Evolutionary conservation across 176 grass and related monocot species (phyloP).

Genomic region (Cenchrus purpureus): DNA sequence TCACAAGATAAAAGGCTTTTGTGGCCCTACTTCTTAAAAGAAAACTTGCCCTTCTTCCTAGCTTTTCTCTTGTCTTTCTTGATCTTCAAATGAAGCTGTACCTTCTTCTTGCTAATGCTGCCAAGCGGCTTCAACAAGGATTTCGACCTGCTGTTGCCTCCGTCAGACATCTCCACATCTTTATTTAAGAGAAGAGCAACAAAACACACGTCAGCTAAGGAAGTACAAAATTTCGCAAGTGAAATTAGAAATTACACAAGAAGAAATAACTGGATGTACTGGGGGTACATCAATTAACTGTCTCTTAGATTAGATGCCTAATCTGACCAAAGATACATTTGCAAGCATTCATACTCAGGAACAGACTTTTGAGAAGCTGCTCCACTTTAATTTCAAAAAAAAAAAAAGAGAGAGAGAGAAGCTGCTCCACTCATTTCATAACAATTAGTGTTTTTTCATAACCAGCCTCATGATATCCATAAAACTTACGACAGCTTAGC

Average conservation of each 20-base stretch:
- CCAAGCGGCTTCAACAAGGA: conserved; percentile 71
- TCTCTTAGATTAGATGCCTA: neutral
- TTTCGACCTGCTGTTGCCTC: conserved; percentile 47
- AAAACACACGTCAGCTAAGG: neutral
- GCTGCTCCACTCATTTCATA: neutral
- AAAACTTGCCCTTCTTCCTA: conserved; percentile 68
- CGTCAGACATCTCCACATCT: conserved; percentile 70
- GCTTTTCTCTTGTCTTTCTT: conserved; percentile 78
- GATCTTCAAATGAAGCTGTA: conserved; percentile 71
- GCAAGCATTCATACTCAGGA: neutral
- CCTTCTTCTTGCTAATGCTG: conserved; percentile 85
- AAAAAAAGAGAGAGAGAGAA: no score
- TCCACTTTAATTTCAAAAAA: no score
- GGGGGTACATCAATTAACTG: neutral
- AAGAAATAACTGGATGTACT: neutral
- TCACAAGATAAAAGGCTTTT: neutral
- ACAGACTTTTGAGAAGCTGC: neutral
- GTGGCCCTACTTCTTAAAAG: conserved; percentile 47
- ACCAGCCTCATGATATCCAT: neutral
- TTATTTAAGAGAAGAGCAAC: neutral
- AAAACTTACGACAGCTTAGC: neutral
- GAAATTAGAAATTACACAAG: neutral
- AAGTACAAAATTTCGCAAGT: neutral
- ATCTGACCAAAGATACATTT: neutral
- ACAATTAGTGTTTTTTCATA: neutral